Percentiles rank a stretch among this genome's conserved stretches.
These are phyloP conservation scores for Dillenia turbinata DNA, from an alignment of 164 flowering plant genomes.

Conservation along the genomic window DNA sequence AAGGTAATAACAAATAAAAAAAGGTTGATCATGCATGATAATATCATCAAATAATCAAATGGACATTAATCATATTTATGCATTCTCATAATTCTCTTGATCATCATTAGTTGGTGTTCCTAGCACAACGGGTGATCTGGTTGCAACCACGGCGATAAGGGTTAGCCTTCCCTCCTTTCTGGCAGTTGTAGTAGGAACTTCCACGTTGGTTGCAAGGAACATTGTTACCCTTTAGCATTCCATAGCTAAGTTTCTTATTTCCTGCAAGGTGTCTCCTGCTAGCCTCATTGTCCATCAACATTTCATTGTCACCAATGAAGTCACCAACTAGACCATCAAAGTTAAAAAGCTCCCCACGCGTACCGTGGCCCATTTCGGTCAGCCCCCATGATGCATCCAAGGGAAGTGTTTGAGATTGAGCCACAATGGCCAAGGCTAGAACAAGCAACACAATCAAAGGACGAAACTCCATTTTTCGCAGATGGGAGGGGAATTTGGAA, in stretches of 20 bases:
- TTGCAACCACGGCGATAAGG: slow-evolving; percentile 50
- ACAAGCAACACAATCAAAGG: too few species aligned
- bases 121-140: slow-evolving; percentile 30
- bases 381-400: background rate
- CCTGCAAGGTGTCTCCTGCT: slow-evolving; percentile 17
- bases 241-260: slow-evolving; percentile 19
- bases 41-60: too few species aligned
- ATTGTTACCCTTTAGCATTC: slow-evolving; percentile 23
- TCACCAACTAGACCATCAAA: slow-evolving; percentile 11
- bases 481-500: too few species aligned
- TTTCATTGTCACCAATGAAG: slow-evolving; percentile 19
- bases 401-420: too few species aligned
- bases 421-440: too few species aligned
- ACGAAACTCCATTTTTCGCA: too few species aligned
- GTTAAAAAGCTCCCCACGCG: background rate
- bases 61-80: too few species aligned
- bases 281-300: slow-evolving; percentile 33
- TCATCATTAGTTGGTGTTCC: slow-evolving; percentile 12
- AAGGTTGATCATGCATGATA: too few species aligned
- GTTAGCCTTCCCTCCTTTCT: slow-evolving; percentile 18
- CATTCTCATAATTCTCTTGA: too few species aligned
- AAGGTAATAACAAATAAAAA: too few species aligned
- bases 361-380: background rate
- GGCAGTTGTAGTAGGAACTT: slow-evolving; percentile 41
- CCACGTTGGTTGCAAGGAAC: slow-evolving; percentile 48